A percentile compares a stretch with the other conserved stretches of the same genome.
Evolutionary conservation across 257 asterid genomes (phyloP).

Genomic region (Linderniella brevidens): DNA sequence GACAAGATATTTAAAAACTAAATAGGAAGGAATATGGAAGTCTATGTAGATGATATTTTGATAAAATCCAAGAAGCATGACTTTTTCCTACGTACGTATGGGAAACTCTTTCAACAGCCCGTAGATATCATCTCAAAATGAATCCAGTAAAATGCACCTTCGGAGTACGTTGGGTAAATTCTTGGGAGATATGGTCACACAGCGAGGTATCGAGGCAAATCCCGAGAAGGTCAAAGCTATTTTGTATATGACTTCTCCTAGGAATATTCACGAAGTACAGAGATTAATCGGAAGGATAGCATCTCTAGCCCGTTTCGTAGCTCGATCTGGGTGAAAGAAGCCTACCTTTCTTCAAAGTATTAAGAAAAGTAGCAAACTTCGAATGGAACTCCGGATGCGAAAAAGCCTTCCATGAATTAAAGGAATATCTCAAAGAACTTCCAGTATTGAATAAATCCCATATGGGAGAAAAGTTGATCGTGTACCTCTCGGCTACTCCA

Average conservation of each 20-base stretch:
- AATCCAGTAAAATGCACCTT: background rate
- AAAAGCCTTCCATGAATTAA: background rate
- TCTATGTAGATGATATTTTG: background rate
- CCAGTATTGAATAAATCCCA: background rate
- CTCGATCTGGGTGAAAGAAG: background rate
- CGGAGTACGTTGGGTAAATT: background rate
- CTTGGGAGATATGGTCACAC: background rate
- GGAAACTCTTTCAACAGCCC: background rate
- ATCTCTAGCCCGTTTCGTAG: background rate
- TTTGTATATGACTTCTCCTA: background rate
- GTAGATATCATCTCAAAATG: background rate
- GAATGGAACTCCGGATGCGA: background rate
- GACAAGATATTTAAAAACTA: no score
- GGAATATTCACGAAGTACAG: background rate
- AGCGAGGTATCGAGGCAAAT: background rate
- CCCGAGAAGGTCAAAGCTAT: background rate
- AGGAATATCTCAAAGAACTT: background rate
- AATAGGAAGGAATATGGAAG: background rate
- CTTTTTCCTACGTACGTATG: background rate
- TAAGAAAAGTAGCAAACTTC: background rate
- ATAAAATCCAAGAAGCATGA: background rate
- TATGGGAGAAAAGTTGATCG: background rate
- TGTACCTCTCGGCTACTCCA: no score
- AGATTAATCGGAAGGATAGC: background rate
- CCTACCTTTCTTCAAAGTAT: background rate